Evolutionary conservation across 2,329 filamentous ascomycete species (phyloP).

Genomic region (Orbilia javanica): DNA sequence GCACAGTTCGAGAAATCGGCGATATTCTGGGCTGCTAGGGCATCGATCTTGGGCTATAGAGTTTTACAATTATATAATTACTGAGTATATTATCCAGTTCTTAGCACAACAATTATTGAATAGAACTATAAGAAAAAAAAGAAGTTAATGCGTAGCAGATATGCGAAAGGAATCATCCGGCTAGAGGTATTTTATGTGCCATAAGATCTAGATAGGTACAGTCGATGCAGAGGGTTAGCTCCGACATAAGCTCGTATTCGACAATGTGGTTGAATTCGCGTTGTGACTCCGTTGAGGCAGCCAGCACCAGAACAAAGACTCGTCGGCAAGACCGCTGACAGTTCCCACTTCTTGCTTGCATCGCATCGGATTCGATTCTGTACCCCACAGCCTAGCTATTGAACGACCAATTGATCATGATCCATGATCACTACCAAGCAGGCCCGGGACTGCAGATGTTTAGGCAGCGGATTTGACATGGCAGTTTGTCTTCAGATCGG

Average conservation of each 20-base stretch:
- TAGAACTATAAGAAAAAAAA: too few relatives aligned
- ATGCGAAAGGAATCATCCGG: slow-evolving; percentile 8
- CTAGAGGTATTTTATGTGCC: background rate
- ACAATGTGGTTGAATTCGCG: background rate
- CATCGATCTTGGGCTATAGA: too few relatives aligned
- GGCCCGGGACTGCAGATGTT: slow-evolving; percentile 3
- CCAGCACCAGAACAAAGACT: background rate
- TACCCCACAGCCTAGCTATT: background rate
- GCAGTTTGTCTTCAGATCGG: background rate
- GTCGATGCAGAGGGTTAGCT: slow-evolving; percentile 10
- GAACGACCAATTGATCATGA: too few relatives aligned
- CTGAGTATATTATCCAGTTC: background rate
- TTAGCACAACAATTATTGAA: background rate
- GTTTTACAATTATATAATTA: too few relatives aligned
- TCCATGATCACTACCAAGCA: background rate
- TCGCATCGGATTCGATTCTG: background rate
- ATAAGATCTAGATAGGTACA: background rate
- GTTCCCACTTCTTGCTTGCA: background rate
- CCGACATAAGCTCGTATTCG: slow-evolving; percentile 17
- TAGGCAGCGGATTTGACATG: slow-evolving; percentile 6
- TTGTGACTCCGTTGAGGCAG: background rate
- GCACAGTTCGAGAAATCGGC: slow-evolving; percentile 3
- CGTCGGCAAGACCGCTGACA: background rate
- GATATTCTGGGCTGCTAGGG: too few relatives aligned
- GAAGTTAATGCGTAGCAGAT: background rate